These are phyloP conservation scores for Fomitopsis pinicola DNA, from an alignment of 1,284 basidiomycete species.

Conservation along the genomic window DNA sequence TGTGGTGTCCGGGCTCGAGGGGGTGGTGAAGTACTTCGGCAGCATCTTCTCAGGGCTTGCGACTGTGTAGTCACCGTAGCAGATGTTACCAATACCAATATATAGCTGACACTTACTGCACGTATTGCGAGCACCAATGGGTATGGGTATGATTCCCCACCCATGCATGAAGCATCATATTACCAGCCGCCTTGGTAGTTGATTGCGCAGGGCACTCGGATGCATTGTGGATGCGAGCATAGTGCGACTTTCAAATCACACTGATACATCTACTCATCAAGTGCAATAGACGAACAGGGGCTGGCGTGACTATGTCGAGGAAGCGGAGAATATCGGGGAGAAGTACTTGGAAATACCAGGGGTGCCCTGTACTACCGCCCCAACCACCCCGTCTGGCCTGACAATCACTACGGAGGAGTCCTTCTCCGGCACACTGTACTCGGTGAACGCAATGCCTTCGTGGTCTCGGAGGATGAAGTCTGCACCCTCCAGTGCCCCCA, in stretches of 20 bases:
- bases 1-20: slow-evolving; percentile 24
- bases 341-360: slow-evolving; percentile 30
- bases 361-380: slow-evolving; percentile 26
- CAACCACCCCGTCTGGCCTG: slow-evolving; percentile 35
- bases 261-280: too few relatives aligned
- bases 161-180: too few relatives aligned
- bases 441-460: slow-evolving; percentile 17
- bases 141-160: too few relatives aligned
- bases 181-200: too few relatives aligned
- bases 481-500: slow-evolving; percentile 2
- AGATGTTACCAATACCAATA: too few relatives aligned
- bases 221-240: too few relatives aligned
- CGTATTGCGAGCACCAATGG: too few relatives aligned
- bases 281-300: too few relatives aligned
- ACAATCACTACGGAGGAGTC: slow-evolving; percentile 21
- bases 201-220: too few relatives aligned
- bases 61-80: background rate
- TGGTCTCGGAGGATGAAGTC: slow-evolving; percentile 12
- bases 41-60: background rate
- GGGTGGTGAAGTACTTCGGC: slow-evolving; percentile 27
- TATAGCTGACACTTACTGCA: too few relatives aligned
- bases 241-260: too few relatives aligned
- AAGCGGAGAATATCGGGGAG: background rate
- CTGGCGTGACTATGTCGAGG: background rate
- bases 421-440: slow-evolving; percentile 14